Conservation (phyloP, 129 eudicot species). For the Kitagawia praeruptora region DNA sequence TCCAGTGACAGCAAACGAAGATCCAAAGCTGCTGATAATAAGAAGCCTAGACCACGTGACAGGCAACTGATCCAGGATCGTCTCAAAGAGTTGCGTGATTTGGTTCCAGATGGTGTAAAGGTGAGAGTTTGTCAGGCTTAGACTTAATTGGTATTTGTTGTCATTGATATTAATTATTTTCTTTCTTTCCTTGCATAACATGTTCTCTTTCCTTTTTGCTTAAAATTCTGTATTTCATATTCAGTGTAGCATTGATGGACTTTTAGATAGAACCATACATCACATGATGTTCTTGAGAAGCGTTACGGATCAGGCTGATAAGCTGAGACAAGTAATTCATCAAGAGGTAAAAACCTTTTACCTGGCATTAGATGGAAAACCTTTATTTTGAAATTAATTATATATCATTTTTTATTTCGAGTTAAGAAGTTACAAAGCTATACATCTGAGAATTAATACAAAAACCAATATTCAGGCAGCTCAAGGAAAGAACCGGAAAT, state of each 20-base stretch:
- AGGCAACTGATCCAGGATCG: slow-evolving; percentile 90
- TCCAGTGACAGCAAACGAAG: slow-evolving; percentile 39
- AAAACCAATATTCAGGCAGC: not conserved
- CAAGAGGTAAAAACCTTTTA: slow-evolving; percentile 34
- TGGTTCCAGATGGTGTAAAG: slow-evolving; percentile 70
- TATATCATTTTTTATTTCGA: not conserved
- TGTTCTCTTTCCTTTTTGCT: not conserved
- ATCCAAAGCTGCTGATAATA: slow-evolving; percentile 31
- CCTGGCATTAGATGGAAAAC: not conserved
- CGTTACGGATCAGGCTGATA: slow-evolving; percentile 32
- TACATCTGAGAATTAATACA: not conserved
- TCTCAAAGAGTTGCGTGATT: slow-evolving; percentile 75
- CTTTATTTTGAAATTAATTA: not conserved
- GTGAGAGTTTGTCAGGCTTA: slow-evolving; percentile 25
- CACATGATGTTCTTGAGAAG: slow-evolving; percentile 65
- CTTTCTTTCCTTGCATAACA: not conserved
- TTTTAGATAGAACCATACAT: slow-evolving; percentile 58
- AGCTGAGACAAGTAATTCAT: slow-evolving; percentile 32
- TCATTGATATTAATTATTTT: not conserved
- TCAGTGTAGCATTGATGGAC: slow-evolving; percentile 97
- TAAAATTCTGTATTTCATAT: not conserved
- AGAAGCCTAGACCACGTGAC: slow-evolving; percentile 73
- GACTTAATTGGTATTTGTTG: not conserved
- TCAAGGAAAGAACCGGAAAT: slow-evolving; percentile 16
- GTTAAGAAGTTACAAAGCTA: not conserved